Evolutionary conservation across 2,329 filamentous ascomycete genomes (phyloP), one percentile per base, ranked within the genome.

Genomic region (Bipolaris gigantea): DNA sequence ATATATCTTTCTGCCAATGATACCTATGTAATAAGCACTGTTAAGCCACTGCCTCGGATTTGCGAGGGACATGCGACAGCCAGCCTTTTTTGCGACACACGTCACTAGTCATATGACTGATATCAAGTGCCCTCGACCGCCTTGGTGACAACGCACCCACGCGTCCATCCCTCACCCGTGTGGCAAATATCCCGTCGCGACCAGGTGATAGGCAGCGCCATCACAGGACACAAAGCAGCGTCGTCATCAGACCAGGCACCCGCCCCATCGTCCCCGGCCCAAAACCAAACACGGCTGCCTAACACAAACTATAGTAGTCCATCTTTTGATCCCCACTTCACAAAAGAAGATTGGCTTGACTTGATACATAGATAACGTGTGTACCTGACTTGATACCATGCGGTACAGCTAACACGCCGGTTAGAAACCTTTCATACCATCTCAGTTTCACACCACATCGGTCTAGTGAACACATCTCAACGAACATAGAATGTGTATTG

Each of bases 221-320:
- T 67, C 65, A 69, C 56, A 59, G 40, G 64, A 58, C 69, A 60
- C 63, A 59, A 60, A 48, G 59, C 55, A 63, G 67, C 68, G 67
- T 72, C 71, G 69, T 73, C 63, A 72, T 62, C 63, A 56, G 55
- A 64, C 52, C 55, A 73, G 69, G 70, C 69, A 72, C 56, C 70
- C 68, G 53, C 59, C 62, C 27, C 10, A 13, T 30, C 10, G 10
- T 13, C 27, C 10, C 4, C 10, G 10, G 10, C 27, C 27, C 27
- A 30, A 30, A 30, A 11, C 27, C 27, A 30, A 30, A 30, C 5
- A 13, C 27, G 10, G 27, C 27, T 30, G 27, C 27, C 27, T 30
- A 30, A 30, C 4, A 30, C 2, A 30, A 30, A 30, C 27, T 13
- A 30, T 13, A 30, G 27, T 13, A 30, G 27, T 4, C 11, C 27